Percentiles rank a stretch among this genome's conserved stretches.
Conservation (phyloP, 129 eudicot species). For the Escallonia herrerae region DNA sequence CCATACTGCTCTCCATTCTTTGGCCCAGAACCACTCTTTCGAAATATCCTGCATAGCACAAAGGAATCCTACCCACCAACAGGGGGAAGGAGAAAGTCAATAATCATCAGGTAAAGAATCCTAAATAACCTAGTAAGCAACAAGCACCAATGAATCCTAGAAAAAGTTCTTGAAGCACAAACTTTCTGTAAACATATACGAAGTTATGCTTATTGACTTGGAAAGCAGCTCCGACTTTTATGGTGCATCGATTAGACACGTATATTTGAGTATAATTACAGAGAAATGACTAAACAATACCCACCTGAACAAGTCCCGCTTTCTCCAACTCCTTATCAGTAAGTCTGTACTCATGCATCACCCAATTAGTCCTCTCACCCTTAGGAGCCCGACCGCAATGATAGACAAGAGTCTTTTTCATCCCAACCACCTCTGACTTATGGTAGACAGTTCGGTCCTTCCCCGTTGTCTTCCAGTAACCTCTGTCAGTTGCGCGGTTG, state of each 20-base stretch:
- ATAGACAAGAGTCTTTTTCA: conserved; percentile 90
- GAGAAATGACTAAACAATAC: conserved; percentile 11
- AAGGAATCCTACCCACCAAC: conserved; percentile 57
- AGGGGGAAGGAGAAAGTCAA: background rate
- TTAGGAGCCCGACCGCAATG: conserved; percentile 84
- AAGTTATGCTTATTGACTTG: no score
- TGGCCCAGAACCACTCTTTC: conserved; percentile 91
- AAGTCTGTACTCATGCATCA: conserved; percentile 92
- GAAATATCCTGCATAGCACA: conserved; percentile 78
- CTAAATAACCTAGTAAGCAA: background rate
- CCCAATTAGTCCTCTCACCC: conserved; percentile 88
- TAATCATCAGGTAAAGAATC: background rate
- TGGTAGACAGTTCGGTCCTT: conserved; percentile 83
- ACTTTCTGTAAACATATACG: no score
- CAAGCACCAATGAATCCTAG: background rate
- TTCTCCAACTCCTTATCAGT: conserved; percentile 62
- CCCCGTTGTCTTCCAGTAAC: conserved; percentile 96
- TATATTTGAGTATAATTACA: background rate
- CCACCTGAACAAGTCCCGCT: conserved; percentile 65
- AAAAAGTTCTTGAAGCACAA: no score
- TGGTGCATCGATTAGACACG: background rate
- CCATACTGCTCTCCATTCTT: conserved; percentile 91
- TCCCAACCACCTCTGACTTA: conserved; percentile 58
- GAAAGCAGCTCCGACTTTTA: background rate
- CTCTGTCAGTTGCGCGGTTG: conserved; percentile 79